Percentiles rank a stretch among this genome's conserved stretches.
These are phyloP conservation scores for Pontederia paniculata DNA, from an alignment of 176 grass and related monocot species.

Conservation along the genomic window DNA sequence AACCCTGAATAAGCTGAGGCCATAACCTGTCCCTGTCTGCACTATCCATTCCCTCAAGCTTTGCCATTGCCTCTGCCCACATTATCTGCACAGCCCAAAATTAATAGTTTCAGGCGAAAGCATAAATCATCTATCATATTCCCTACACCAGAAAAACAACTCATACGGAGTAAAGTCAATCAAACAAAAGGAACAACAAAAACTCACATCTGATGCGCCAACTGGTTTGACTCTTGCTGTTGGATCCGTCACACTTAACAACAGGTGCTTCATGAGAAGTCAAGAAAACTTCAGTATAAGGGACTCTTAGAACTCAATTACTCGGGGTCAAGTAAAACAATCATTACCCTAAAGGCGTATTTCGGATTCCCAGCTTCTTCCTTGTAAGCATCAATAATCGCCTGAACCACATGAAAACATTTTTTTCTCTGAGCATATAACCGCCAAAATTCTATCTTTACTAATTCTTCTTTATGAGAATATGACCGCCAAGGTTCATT, in stretches of 20 bases:
- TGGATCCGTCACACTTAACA: constrained; percentile 85
- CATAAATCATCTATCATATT: constrained; percentile 1
- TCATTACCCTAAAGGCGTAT: constrained; percentile 68
- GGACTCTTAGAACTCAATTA: not conserved
- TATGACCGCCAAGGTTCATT: not conserved
- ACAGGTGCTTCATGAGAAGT: constrained; percentile 46
- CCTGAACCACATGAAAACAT: constrained; percentile 16
- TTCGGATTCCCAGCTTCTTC: constrained; percentile 77
- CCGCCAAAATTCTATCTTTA: constrained; percentile 17
- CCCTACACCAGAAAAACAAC: constrained; percentile 12
- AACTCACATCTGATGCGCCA: constrained; percentile 73
- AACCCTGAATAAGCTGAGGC: constrained; percentile 96
- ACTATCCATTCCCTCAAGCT: constrained; percentile 93
- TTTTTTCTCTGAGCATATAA: not conserved
- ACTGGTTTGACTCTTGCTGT: constrained; percentile 67
- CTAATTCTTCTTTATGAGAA: not conserved
- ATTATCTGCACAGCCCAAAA: constrained; percentile 51
- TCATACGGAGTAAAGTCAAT: not conserved
- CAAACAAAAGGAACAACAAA: not conserved
- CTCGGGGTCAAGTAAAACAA: not conserved
- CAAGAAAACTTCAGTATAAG: not conserved
- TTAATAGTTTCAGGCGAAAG: not conserved
- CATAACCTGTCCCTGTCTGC: constrained; percentile 79
- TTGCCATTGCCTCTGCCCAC: constrained; percentile 94
- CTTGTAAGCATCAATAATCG: constrained; percentile 72